Conservation (phyloP, 495 filamentous ascomycete genomes). For the Hypoxylon intermedium region DNA sequence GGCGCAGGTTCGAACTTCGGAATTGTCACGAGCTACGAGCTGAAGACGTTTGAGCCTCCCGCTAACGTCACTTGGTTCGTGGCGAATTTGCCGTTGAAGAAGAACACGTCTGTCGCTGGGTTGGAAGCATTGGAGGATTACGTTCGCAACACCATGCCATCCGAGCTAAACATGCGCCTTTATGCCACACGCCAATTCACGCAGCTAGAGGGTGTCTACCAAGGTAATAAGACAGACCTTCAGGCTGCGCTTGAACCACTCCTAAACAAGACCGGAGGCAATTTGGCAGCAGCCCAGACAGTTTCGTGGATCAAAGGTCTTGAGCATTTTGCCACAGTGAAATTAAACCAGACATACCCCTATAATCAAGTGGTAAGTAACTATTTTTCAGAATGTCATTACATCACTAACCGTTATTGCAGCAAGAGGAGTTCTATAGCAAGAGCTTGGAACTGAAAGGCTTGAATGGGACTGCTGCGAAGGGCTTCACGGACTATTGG, state of each 20-base stretch:
- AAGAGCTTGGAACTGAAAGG: constrained; percentile 52
- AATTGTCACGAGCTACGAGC: constrained; percentile 49
- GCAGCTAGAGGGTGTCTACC: constrained; percentile 52
- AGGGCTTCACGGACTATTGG: constrained; percentile 52
- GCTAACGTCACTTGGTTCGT: constrained; percentile 50
- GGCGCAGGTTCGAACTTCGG: constrained; percentile 55
- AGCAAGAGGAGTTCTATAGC: constrained; percentile 57
- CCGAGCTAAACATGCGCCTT: constrained; percentile 54
- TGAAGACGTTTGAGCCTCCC: constrained; percentile 55
- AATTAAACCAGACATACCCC: constrained; percentile 51
- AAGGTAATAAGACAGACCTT: constrained; percentile 46
- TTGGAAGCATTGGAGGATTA: constrained; percentile 51
- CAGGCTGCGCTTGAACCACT: constrained; percentile 48
- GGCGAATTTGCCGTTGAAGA: constrained; percentile 48
- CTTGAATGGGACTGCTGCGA: constrained; percentile 42
- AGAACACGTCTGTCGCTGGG: constrained; percentile 42
- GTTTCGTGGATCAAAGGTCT: constrained; percentile 53
- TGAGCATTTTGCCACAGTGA: constrained; percentile 50
- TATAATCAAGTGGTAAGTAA: constrained; percentile 47
- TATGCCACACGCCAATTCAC: constrained; percentile 49
- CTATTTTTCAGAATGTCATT: no score
- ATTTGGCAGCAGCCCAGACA: constrained; percentile 45
- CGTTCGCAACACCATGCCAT: constrained; percentile 46
- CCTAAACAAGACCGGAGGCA: constrained; percentile 43
- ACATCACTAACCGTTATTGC: constrained; percentile 26